Percentiles rank a stretch among this genome's conserved stretches.
Evolutionary conservation across 23 red algal genomes (phyloP).

Genomic region (Porphyridium purpureum): DNA sequence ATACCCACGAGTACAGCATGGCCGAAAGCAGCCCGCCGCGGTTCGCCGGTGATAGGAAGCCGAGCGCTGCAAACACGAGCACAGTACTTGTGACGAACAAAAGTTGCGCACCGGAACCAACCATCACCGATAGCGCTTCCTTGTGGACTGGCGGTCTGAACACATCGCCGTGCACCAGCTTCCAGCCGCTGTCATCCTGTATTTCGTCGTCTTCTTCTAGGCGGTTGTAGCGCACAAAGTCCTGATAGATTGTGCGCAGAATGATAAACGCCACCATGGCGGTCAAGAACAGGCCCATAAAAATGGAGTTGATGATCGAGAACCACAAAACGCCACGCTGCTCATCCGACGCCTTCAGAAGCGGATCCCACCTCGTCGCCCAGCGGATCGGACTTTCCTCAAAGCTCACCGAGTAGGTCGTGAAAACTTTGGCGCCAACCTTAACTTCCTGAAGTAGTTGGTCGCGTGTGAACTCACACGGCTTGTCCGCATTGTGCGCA

Average conservation of each 20-base stretch:
- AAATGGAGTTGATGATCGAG: constrained; percentile 80
- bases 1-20: constrained; percentile 72
- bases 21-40: constrained; percentile 81
- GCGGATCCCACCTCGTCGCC: constrained; percentile 88
- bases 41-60: constrained; percentile 91
- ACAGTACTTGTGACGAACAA: constrained; percentile 49
- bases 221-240: constrained; percentile 92
- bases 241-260: constrained; percentile 74
- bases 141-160: constrained; percentile 68
- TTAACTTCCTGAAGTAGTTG: constrained; percentile 26
- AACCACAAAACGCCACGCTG: constrained; percentile 85
- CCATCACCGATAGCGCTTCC: constrained; percentile 43
- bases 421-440: constrained; percentile 13
- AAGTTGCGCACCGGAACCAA: constrained; percentile 76
- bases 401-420: constrained; percentile 78
- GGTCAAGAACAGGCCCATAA: constrained; percentile 83
- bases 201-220: constrained; percentile 77
- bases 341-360: constrained; percentile 43
- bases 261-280: constrained; percentile 73
- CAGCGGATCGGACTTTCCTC: constrained; percentile 35
- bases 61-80: constrained; percentile 68
- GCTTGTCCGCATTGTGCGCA: constrained; percentile 16
- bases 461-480: constrained; percentile 20
- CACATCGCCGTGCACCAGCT: constrained; percentile 96
- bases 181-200: constrained; percentile 79